Evolutionary conservation across 345 rosid genomes (phyloP).

Genomic region (Camelina neglecta): DNA sequence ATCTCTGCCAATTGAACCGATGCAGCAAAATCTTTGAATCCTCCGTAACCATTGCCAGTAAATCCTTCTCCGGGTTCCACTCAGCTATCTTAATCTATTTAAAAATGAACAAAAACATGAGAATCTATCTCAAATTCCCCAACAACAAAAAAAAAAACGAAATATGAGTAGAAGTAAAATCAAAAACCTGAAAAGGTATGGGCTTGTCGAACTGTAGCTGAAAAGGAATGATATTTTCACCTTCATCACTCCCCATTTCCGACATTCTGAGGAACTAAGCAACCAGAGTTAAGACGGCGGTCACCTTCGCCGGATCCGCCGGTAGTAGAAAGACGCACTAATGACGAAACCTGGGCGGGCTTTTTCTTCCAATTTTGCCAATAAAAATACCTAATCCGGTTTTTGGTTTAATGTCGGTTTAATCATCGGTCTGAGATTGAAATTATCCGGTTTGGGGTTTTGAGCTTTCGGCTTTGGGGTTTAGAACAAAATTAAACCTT

Average conservation of each 20-base stretch:
- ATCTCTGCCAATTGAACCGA: conserved; percentile 88
- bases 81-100: conserved; percentile 68
- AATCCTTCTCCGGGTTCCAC: conserved; percentile 91
- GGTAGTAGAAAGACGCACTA: conserved; percentile 26
- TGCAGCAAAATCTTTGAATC: conserved; percentile 79
- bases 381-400: conserved; percentile 29
- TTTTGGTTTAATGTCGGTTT: conserved; percentile 28
- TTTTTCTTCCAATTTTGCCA: conserved; percentile 38
- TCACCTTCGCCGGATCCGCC: conserved; percentile 38
- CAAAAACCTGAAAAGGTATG: conserved; percentile 74
- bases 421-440: background rate
- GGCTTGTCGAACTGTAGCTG: conserved; percentile 91
- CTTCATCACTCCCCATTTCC: conserved; percentile 76
- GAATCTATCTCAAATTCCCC: background rate
- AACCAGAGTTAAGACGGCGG: background rate
- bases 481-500: background rate
- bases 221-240: conserved; percentile 60
- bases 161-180: conserved; percentile 1
- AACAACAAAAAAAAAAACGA: background rate
- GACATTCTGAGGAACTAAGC: background rate
- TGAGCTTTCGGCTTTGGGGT: conserved; percentile 3
- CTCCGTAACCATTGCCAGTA: conserved; percentile 79
- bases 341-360: conserved; percentile 41
- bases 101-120: background rate
- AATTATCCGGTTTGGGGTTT: conserved; percentile 19